Percentiles rank a stretch among this genome's conserved stretches.
Evolutionary conservation across 2,329 filamentous ascomycete genomes (phyloP).

Genomic region (Claviceps sp.): DNA sequence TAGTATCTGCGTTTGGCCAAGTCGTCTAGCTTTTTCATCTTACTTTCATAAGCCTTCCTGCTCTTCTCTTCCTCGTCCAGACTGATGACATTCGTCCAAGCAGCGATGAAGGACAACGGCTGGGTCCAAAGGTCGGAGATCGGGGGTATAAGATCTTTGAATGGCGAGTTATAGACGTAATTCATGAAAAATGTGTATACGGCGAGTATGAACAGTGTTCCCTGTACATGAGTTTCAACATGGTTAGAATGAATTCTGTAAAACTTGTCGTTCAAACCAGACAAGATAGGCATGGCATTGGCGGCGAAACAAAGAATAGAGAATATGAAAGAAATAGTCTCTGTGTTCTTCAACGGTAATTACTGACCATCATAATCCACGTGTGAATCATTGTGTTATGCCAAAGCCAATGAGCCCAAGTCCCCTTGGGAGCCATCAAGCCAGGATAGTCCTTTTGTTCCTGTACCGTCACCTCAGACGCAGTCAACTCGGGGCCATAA

Average conservation of each 20-base stretch:
- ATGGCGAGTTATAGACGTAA: slow-evolving; percentile 69
- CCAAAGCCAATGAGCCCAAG: slow-evolving; percentile 74
- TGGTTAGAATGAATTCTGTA: neutral
- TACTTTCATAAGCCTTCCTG: slow-evolving; percentile 54
- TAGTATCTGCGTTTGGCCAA: slow-evolving; percentile 77
- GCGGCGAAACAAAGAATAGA: neutral
- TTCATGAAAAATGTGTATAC: slow-evolving; percentile 62
- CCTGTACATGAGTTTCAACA: slow-evolving; percentile 21
- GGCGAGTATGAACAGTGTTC: slow-evolving; percentile 57
- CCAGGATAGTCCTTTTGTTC: slow-evolving; percentile 67
- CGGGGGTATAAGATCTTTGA: slow-evolving; percentile 62
- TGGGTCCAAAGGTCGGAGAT: slow-evolving; percentile 54
- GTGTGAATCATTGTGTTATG: slow-evolving; percentile 64
- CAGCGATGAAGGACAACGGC: slow-evolving; percentile 53
- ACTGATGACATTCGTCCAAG: slow-evolving; percentile 58
- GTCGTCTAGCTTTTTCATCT: slow-evolving; percentile 66
- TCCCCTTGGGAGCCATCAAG: slow-evolving; percentile 74
- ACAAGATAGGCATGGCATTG: neutral
- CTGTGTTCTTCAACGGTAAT: no score
- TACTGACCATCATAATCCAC: slow-evolving; percentile 66
- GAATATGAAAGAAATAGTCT: neutral
- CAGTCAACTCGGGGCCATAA: slow-evolving; percentile 61
- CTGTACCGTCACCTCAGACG: slow-evolving; percentile 53
- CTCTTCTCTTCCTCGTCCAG: slow-evolving; percentile 65
- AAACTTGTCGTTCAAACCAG: no score